Evolutionary conservation across 1,284 basidiomycete species (phyloP).

Genomic region (Mycosarcoma mackinlayi): DNA sequence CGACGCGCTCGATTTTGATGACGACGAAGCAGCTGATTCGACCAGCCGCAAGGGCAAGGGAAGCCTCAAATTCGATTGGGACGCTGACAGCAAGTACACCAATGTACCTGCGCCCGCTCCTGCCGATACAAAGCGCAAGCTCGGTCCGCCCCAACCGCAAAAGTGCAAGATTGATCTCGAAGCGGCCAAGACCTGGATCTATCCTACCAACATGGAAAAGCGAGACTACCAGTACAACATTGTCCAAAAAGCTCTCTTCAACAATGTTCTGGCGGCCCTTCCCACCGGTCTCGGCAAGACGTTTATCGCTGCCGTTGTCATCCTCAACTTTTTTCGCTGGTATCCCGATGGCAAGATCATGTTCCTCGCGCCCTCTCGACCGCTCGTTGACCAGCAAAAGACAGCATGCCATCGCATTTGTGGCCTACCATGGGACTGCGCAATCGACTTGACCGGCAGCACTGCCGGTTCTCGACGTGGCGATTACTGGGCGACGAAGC

Average conservation of each 20-base stretch:
- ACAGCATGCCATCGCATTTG: constrained; percentile 93
- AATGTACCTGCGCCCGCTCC: constrained; percentile 17
- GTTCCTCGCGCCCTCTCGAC: constrained; percentile 95
- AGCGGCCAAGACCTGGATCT: constrained; percentile 89
- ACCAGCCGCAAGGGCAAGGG: constrained; percentile 6
- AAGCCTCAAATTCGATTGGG: constrained; percentile 27
- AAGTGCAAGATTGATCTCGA: constrained; percentile 75
- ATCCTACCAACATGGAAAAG: constrained; percentile 86
- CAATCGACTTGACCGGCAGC: constrained; percentile 84
- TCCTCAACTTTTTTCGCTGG: constrained; percentile 72
- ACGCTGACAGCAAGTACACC: constrained; percentile 20
- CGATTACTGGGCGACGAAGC: constrained; percentile 79
- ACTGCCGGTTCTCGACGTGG: constrained; percentile 48
- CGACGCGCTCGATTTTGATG: constrained; percentile 29
- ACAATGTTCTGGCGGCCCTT: constrained; percentile 92
- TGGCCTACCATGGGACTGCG: constrained; percentile 88
- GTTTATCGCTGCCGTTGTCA: constrained; percentile 95
- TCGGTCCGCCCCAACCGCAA: constrained; percentile 37
- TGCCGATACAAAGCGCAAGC: constrained; percentile 8
- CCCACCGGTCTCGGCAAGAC: constrained; percentile 98
- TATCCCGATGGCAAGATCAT: constrained; percentile 72
- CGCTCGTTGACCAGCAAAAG: constrained; percentile 86
- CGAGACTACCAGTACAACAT: constrained; percentile 97
- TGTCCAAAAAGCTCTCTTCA: constrained; percentile 83
- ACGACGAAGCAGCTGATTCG: background rate